phyloP scores from a whole-genome alignment of 73 alveolate species.

The Symbiodinium natans region DNA sequence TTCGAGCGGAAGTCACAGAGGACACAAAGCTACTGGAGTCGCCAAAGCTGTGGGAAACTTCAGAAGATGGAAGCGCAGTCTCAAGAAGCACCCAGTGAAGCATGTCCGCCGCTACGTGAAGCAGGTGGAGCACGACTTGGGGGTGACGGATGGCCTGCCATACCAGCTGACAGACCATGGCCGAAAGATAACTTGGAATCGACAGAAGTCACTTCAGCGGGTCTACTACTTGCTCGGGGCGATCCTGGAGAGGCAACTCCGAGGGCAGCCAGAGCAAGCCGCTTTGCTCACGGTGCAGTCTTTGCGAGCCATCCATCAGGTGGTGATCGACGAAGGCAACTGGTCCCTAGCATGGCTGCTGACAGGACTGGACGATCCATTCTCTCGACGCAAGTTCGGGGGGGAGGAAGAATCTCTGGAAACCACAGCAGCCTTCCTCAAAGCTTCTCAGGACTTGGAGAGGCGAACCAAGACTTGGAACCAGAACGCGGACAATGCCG shows the following conservation, averaged over 20 bases:
- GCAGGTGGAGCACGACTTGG: not conserved
- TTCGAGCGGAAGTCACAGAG: not conserved
- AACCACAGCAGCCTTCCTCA: not conserved
- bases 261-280: not conserved
- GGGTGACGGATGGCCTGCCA: not conserved
- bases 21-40: not conserved
- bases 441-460: not conserved
- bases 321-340: not conserved
- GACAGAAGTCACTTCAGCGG: not conserved
- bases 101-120: not conserved
- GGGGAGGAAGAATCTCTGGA: not conserved
- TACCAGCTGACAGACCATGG: not conserved
- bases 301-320: not conserved
- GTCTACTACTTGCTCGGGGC: not conserved
- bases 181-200: not conserved
- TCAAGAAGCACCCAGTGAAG: not conserved
- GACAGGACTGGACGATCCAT: not conserved
- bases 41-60: not conserved
- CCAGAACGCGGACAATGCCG: not conserved
- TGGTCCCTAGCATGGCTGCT: not conserved
- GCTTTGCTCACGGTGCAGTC: not conserved
- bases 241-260: not conserved
- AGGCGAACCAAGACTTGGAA: not conserved
- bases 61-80: not conserved
- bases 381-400: not conserved